Evolutionary conservation across 1,139 yeast species (phyloP).

Genomic region (Chernovozyma aurita): DNA sequence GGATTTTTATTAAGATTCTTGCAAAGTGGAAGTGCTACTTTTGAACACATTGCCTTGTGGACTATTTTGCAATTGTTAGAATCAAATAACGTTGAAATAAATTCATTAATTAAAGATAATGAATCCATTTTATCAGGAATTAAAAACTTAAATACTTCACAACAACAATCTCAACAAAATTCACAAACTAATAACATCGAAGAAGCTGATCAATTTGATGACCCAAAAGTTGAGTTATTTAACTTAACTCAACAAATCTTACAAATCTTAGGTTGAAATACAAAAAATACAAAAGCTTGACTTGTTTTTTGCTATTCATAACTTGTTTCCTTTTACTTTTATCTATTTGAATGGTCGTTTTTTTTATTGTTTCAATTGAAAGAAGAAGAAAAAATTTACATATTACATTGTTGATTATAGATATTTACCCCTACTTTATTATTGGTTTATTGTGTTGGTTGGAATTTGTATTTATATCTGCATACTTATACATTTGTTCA

Average conservation of each 20-base stretch:
- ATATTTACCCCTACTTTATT: too few species aligned
- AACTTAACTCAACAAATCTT: slow-evolving; percentile 78
- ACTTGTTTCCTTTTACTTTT: slow-evolving; percentile 2
- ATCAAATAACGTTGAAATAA: slow-evolving; percentile 71
- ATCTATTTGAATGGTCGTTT: slow-evolving; percentile 1
- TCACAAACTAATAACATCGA: slow-evolving; percentile 15
- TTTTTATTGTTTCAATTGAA: too few species aligned
- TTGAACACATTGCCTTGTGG: slow-evolving; percentile 98
- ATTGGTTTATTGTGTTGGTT: too few species aligned
- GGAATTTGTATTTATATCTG: too few species aligned
- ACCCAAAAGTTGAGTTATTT: slow-evolving; percentile 67
- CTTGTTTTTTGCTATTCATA: not conserved
- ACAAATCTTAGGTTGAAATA: slow-evolving; percentile 41
- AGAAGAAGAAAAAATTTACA: too few species aligned
- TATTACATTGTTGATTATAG: too few species aligned
- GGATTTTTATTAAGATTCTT: slow-evolving; percentile 81
- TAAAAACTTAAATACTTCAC: slow-evolving; percentile 44
- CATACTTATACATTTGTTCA: too few species aligned
- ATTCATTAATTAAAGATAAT: slow-evolving; percentile 57
- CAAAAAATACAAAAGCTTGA: too few species aligned
- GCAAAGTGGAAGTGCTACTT: slow-evolving; percentile 86
- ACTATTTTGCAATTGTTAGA: slow-evolving; percentile 90
- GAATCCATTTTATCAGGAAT: slow-evolving; percentile 55
- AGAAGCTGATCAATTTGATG: slow-evolving; percentile 42
- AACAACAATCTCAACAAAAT: slow-evolving; percentile 29